A percentile compares a stretch with the other conserved stretches of the same genome.
These are phyloP conservation scores for Zygnema cylindricum DNA, from an alignment of 139 green algal species.

Conservation along the genomic window DNA sequence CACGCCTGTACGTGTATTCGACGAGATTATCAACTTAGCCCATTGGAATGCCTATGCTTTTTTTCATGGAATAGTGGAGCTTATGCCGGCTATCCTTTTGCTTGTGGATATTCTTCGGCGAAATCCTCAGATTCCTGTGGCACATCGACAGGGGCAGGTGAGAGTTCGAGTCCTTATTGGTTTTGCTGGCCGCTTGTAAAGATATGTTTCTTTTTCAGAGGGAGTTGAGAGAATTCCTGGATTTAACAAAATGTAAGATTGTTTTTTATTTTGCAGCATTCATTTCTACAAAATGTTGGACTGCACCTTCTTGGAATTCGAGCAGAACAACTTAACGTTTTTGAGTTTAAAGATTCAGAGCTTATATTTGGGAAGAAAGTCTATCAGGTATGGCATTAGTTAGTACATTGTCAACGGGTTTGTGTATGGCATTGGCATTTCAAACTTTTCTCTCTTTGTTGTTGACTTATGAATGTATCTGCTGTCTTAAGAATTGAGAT, in stretches of 20 bases:
- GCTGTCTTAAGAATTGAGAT: too few relatives aligned
- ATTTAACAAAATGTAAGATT: too few relatives aligned
- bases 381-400: neutral
- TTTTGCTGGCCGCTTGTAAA: too few relatives aligned
- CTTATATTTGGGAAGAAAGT: neutral
- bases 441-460: too few relatives aligned
- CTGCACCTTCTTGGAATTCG: neutral
- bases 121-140: neutral
- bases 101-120: neutral
- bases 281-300: neutral
- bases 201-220: too few relatives aligned
- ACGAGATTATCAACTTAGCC: constrained; percentile 33
- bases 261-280: neutral
- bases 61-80: constrained; percentile 45
- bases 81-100: constrained; percentile 25
- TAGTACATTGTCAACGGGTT: too few relatives aligned
- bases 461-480: too few relatives aligned
- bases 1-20: constrained; percentile 12
- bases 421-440: too few relatives aligned
- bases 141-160: neutral
- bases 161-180: too few relatives aligned
- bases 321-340: neutral
- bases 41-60: constrained; percentile 48
- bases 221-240: too few relatives aligned
- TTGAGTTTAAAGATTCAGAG: neutral